These are phyloP conservation scores for Colletotrichum orchidophilum DNA, from an alignment of 2,329 filamentous ascomycete genomes.

Conservation along the genomic window DNA sequence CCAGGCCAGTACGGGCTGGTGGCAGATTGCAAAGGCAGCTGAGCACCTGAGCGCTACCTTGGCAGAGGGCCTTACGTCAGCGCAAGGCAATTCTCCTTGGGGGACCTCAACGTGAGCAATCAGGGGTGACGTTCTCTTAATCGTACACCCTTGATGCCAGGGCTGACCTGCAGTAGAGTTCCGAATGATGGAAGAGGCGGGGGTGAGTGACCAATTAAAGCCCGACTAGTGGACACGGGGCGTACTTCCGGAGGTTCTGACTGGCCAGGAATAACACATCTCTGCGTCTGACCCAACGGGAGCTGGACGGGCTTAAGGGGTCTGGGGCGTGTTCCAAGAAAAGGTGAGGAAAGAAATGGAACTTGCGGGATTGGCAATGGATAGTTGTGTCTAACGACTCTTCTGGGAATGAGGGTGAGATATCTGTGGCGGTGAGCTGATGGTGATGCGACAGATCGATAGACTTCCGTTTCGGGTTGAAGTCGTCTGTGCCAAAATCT, in stretches of 20 bases:
- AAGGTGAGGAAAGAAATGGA: not conserved
- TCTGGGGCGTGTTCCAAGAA: not conserved
- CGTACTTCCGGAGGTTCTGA: not conserved
- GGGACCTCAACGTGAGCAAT: not conserved
- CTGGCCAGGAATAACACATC: not conserved
- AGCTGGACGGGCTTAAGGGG: not conserved
- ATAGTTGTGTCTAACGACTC: not conserved
- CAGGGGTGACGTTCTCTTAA: slow-evolving; percentile 18
- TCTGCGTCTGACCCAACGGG: not conserved
- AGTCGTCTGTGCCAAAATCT: not conserved
- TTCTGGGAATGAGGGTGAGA: not conserved
- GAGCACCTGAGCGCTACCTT: not conserved
- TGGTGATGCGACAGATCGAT: not conserved
- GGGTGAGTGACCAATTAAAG: not conserved
- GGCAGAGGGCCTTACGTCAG: not conserved
- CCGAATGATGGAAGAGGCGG: not conserved
- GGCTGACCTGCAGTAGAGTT: slow-evolving; percentile 3
- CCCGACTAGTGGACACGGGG: not conserved
- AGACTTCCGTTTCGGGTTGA: not conserved
- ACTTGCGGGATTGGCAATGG: not conserved
- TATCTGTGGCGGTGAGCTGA: not conserved
- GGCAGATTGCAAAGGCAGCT: not conserved
- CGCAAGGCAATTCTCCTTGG: not conserved
- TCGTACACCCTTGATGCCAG: not conserved
- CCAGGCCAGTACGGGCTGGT: not conserved